These are phyloP conservation scores for Globisporangium viniferum DNA, from an alignment of 352 stramenopile species.

Conservation along the genomic window DNA sequence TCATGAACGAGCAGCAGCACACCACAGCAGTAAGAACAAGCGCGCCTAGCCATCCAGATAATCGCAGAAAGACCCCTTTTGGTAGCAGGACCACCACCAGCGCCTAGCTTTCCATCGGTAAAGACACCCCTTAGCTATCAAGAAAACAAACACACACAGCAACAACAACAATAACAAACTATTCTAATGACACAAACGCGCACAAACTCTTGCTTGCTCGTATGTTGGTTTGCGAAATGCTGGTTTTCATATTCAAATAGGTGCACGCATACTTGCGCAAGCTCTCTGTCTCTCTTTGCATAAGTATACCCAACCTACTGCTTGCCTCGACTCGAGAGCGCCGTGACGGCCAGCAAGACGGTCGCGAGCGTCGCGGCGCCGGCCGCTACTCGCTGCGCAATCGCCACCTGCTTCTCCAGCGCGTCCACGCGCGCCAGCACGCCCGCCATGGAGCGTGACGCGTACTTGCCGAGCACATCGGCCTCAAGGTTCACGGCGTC, in stretches of 20 bases:
- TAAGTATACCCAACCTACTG: background rate
- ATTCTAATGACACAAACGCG: slow-evolving; percentile 8
- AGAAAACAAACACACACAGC: background rate
- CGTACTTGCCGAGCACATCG: slow-evolving; percentile 92
- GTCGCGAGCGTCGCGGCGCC: slow-evolving; percentile 25
- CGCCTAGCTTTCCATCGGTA: background rate
- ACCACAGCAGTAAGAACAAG: no score
- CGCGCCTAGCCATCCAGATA: background rate
- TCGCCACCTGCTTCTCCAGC: slow-evolving; percentile 49
- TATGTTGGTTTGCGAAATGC: background rate
- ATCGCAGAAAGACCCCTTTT: background rate
- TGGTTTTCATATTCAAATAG: slow-evolving; percentile 8
- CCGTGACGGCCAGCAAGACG: slow-evolving; percentile 24
- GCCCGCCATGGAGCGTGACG: slow-evolving; percentile 65
- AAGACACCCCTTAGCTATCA: background rate
- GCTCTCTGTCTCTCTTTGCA: no score
- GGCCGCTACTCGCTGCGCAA: slow-evolving; percentile 35
- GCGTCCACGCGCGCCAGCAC: slow-evolving; percentile 58
- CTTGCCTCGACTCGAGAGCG: slow-evolving; percentile 19
- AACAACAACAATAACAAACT: background rate
- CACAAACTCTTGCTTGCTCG: background rate
- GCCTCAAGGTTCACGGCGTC: slow-evolving; percentile 90
- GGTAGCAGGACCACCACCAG: background rate
- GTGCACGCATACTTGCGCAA: no score
- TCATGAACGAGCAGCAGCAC: background rate